Evolutionary conservation across 2,329 filamentous ascomycete species (phyloP).

Genomic region (Colletotrichum somersetense): DNA sequence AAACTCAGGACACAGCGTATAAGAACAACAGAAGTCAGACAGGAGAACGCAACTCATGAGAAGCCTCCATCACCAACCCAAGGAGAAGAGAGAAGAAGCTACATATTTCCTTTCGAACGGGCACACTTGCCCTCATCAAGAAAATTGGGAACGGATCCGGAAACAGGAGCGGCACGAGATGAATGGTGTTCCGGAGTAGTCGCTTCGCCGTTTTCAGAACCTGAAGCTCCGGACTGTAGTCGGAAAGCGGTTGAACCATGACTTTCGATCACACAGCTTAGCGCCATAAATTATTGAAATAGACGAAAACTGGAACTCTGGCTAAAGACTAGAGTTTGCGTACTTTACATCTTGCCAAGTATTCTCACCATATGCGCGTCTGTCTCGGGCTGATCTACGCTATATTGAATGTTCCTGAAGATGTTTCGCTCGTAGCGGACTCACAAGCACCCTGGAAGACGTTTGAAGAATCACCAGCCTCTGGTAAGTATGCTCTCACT

Average conservation of each 20-base stretch:
- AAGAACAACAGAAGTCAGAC: background rate
- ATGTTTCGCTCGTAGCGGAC: background rate
- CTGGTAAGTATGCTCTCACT: background rate
- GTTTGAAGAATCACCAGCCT: background rate
- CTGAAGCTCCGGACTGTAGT: background rate
- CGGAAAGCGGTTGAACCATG: background rate
- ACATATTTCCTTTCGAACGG: constrained; percentile 20
- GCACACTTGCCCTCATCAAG: background rate
- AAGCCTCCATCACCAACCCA: background rate
- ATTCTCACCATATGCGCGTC: too few relatives aligned
- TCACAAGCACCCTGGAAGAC: background rate
- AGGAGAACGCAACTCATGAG: background rate
- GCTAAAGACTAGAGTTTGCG: too few relatives aligned
- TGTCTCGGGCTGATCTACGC: too few relatives aligned
- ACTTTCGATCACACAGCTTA: background rate
- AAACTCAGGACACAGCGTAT: constrained; percentile 28
- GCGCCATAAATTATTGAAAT: background rate
- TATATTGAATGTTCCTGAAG: too few relatives aligned
- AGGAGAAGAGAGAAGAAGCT: background rate
- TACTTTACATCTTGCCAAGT: too few relatives aligned
- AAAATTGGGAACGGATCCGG: background rate
- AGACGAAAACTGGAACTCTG: background rate
- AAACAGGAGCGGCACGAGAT: background rate
- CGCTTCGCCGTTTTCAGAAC: background rate
- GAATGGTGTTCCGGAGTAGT: background rate